phyloP scores from a whole-genome alignment of 1,139 yeast genomes.

The Scheffersomyces illinoinensis region DNA sequence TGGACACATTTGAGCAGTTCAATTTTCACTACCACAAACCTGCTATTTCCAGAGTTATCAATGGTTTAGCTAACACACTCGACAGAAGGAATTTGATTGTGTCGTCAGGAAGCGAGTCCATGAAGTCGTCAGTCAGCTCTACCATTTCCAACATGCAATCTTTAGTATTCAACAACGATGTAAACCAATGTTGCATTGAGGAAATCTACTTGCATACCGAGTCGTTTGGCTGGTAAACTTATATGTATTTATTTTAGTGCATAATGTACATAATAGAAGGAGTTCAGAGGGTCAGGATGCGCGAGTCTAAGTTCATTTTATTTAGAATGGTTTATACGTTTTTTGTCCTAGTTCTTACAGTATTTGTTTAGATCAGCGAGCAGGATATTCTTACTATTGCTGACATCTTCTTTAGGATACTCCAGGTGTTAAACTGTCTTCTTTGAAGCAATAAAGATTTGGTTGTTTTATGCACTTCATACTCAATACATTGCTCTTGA shows the following conservation, averaged over 20 bases:
- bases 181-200: slow-evolving; percentile 27
- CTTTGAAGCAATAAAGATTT: slow-evolving; percentile 10
- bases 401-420: slow-evolving; percentile 19
- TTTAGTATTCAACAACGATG: slow-evolving; percentile 31
- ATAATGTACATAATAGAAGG: neutral
- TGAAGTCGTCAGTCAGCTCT: slow-evolving; percentile 45
- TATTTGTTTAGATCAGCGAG: slow-evolving; percentile 4
- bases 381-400: slow-evolving; percentile 8
- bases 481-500: slow-evolving; percentile 22
- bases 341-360: slow-evolving; percentile 10
- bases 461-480: slow-evolving; percentile 19
- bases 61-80: slow-evolving; percentile 20
- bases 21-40: slow-evolving; percentile 36
- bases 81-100: slow-evolving; percentile 46
- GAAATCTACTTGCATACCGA: slow-evolving; percentile 63
- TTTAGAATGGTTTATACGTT: slow-evolving; percentile 19
- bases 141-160: slow-evolving; percentile 42
- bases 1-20: slow-evolving; percentile 8
- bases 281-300: slow-evolving; percentile 9
- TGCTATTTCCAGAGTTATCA: slow-evolving; percentile 20
- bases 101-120: slow-evolving; percentile 51
- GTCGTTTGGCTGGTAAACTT: slow-evolving; percentile 56
- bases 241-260: neutral
- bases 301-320: slow-evolving; percentile 18
- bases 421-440: slow-evolving; percentile 23